Evolutionary conservation across 176 grass and related monocot genomes (phyloP).

Genomic region (Juncus inflexus): DNA sequence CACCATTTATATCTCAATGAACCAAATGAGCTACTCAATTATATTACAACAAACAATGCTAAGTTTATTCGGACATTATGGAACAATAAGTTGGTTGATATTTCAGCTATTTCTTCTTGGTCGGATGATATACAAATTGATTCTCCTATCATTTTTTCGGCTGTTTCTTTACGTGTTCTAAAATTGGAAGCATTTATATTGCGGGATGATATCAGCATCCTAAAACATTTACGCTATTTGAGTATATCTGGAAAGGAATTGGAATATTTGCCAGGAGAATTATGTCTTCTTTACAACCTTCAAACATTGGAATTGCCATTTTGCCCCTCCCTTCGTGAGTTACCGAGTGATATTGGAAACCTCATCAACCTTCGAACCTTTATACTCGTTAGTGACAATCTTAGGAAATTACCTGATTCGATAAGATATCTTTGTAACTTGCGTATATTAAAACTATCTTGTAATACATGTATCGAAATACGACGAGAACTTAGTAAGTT

Average conservation of each 20-base stretch:
- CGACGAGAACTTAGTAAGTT: not conserved
- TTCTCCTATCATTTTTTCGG: not conserved
- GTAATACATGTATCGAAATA: not conserved
- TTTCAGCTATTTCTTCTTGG: too few relatives aligned
- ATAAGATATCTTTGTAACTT: not conserved
- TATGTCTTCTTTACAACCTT: not conserved
- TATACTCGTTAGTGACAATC: not conserved
- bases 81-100: not conserved
- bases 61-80: not conserved
- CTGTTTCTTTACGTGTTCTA: not conserved
- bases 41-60: not conserved
- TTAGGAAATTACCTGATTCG: slow-evolving; percentile 8
- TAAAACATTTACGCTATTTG: slow-evolving; percentile 20
- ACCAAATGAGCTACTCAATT: not conserved
- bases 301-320: not conserved
- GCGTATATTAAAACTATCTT: not conserved
- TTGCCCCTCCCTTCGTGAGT: not conserved
- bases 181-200: not conserved
- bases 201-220: not conserved
- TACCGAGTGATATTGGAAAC: slow-evolving; percentile 12
- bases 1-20: too few relatives aligned
- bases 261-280: not conserved
- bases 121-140: not conserved
- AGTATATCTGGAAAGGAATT: not conserved
- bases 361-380: slow-evolving; percentile 13